A percentile compares a stretch with the other conserved stretches of the same genome.
Evolutionary conservation across 2,329 filamentous ascomycete species (phyloP).

Genomic region (Delphinella strobiligena): DNA sequence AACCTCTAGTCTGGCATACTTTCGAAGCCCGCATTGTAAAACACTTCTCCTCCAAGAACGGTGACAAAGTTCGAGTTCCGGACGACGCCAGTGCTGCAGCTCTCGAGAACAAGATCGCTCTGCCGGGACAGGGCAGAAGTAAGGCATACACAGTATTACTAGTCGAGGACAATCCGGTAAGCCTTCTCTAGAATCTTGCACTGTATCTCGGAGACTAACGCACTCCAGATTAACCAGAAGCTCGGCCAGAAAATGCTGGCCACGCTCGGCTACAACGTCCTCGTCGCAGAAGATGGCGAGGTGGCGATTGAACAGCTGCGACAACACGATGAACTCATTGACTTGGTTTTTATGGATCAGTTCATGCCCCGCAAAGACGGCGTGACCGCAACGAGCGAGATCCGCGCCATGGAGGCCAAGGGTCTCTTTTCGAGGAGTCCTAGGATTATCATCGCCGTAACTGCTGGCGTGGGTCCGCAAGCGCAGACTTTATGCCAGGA

Average conservation of each 20-base stretch:
- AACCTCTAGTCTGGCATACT: constrained; percentile 7
- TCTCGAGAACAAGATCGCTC: too few relatives aligned
- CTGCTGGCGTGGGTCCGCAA: constrained; percentile 4
- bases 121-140: too few relatives aligned
- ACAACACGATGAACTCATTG: constrained; percentile 1
- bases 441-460: constrained; percentile 6
- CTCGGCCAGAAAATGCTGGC: constrained; percentile 1
- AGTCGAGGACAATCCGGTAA: neutral
- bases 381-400: constrained; percentile 5
- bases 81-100: too few relatives aligned
- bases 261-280: constrained; percentile 5
- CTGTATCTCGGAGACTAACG: too few relatives aligned
- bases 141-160: neutral
- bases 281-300: constrained; percentile 16
- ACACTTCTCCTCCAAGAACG: too few relatives aligned
- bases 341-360: constrained; percentile 7
- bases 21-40: constrained; percentile 1
- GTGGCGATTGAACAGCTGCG: constrained; percentile 4
- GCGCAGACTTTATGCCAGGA: constrained; percentile 3
- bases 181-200: too few relatives aligned
- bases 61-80: too few relatives aligned
- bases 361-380: constrained; percentile 8
- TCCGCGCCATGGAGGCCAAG: constrained; percentile 4
- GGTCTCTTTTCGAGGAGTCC: constrained; percentile 1
- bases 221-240: constrained; percentile 7